Evolutionary conservation across 768 basidiomycete genomes (phyloP).

Genomic region (Collybiopsis luxurians): DNA sequence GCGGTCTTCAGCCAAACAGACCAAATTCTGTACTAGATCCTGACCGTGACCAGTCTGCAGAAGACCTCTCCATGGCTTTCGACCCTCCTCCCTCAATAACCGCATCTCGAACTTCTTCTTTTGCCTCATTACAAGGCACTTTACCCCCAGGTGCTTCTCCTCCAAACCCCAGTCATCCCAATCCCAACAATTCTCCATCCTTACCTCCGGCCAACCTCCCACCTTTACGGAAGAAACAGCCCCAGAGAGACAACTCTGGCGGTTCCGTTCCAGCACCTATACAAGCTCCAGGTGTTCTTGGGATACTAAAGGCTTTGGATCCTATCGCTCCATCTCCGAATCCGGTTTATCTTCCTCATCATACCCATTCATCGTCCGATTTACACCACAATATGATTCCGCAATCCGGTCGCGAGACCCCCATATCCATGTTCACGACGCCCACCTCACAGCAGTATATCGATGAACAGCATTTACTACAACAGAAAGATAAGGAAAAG

Average conservation of each 20-base stretch:
- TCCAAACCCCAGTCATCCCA: conserved; percentile 39
- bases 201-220: conserved; percentile 11
- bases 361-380: conserved; percentile 27
- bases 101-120: conserved; percentile 51
- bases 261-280: conserved; percentile 38
- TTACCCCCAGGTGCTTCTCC: conserved; percentile 16
- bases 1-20: conserved; percentile 9
- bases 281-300: conserved; percentile 40
- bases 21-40: conserved; percentile 20
- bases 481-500: conserved; percentile 8
- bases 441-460: background rate
- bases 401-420: background rate
- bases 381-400: conserved; percentile 19
- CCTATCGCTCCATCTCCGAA: conserved; percentile 31
- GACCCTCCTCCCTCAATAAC: conserved; percentile 22
- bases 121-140: conserved; percentile 34
- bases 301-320: conserved; percentile 62
- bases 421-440: background rate
- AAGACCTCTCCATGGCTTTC: conserved; percentile 11
- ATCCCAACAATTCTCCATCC: conserved; percentile 19
- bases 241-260: conserved; percentile 37
- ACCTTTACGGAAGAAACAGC: conserved; percentile 19
- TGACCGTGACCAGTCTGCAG: conserved; percentile 2
- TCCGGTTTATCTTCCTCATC: conserved; percentile 23
- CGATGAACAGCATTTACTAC: background rate